Conservation (phyloP, 345 rosid genomes). For the Salix suchowensis region DNA sequence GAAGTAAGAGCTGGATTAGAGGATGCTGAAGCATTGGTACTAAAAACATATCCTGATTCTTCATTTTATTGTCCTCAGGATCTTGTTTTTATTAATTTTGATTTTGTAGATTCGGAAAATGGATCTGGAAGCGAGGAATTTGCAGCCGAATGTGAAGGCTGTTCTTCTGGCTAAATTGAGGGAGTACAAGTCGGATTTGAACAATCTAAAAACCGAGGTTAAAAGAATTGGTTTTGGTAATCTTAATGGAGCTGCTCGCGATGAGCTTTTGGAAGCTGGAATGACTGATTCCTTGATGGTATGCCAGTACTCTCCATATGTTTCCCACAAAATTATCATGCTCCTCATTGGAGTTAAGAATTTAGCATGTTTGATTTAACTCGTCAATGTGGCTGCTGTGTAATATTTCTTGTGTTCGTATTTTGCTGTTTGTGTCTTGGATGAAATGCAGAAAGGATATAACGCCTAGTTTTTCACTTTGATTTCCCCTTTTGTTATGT, state of each 20-base stretch:
- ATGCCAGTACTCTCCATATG: not conserved
- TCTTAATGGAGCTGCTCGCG: slow-evolving; percentile 21
- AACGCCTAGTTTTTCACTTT: too few relatives aligned
- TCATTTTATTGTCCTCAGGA: not conserved
- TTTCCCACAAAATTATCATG: too few relatives aligned
- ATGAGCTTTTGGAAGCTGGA: slow-evolving; percentile 29
- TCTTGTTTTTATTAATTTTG: not conserved
- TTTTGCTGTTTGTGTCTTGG: too few relatives aligned
- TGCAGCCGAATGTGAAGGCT: slow-evolving; percentile 31
- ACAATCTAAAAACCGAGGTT: slow-evolving; percentile 30
- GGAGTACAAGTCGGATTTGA: slow-evolving; percentile 32
- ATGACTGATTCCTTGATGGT: slow-evolving; percentile 25
- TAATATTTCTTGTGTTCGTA: too few relatives aligned
- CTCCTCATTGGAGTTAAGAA: too few relatives aligned
- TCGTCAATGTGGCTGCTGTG: too few relatives aligned
- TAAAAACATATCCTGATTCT: not conserved
- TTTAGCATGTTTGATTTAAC: too few relatives aligned
- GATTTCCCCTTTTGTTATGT: not conserved
- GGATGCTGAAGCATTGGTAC: slow-evolving; percentile 30
- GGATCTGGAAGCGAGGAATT: slow-evolving; percentile 33
- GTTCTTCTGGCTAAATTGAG: slow-evolving; percentile 33
- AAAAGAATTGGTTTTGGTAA: slow-evolving; percentile 19
- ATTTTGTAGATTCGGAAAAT: slow-evolving; percentile 26
- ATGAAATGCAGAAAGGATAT: too few relatives aligned
- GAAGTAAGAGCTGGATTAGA: slow-evolving; percentile 25